A percentile compares a stretch with the other conserved stretches of the same genome.
Evolutionary conservation across 495 filamentous ascomycete species (phyloP).

Genomic region (Glarea lozoyensis): DNA sequence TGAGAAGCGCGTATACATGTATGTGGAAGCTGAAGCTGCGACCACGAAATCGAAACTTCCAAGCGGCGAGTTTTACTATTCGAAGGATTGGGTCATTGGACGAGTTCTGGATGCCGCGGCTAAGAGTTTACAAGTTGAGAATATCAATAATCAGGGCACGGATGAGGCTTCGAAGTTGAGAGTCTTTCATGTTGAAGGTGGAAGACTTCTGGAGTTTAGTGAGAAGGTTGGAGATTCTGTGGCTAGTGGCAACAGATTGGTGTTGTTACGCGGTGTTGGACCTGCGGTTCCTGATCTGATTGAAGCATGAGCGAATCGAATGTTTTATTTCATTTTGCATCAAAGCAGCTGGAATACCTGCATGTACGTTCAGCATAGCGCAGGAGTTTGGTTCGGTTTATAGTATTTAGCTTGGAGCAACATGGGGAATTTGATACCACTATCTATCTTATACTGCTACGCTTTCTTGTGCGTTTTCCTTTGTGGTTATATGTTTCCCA

Average conservation of each 20-base stretch:
- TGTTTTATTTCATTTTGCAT: background rate
- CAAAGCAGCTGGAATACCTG: too few relatives aligned
- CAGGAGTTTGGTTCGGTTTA: too few relatives aligned
- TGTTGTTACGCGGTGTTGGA: constrained; percentile 77
- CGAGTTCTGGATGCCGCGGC: constrained; percentile 83
- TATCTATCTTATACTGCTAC: too few relatives aligned
- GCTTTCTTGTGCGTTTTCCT: too few relatives aligned
- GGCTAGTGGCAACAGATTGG: constrained; percentile 76
- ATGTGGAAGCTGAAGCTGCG: constrained; percentile 78
- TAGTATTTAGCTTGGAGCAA: too few relatives aligned
- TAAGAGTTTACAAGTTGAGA: constrained; percentile 68
- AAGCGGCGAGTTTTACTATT: constrained; percentile 76
- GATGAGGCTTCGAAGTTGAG: constrained; percentile 71
- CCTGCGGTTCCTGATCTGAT: constrained; percentile 44
- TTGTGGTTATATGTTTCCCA: too few relatives aligned
- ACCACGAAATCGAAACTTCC: constrained; percentile 67
- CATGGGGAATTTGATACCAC: too few relatives aligned
- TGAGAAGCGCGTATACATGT: constrained; percentile 76
- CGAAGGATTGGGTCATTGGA: constrained; percentile 78
- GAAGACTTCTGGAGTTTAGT: constrained; percentile 73
- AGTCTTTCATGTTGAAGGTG: constrained; percentile 88
- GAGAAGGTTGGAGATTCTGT: constrained; percentile 68
- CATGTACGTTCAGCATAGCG: too few relatives aligned
- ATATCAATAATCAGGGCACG: constrained; percentile 75
- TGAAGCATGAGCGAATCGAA: constrained; percentile 12